phyloP scores from a whole-genome alignment of 805 yeast species.

The Metschnikowia kunwiensis region DNA sequence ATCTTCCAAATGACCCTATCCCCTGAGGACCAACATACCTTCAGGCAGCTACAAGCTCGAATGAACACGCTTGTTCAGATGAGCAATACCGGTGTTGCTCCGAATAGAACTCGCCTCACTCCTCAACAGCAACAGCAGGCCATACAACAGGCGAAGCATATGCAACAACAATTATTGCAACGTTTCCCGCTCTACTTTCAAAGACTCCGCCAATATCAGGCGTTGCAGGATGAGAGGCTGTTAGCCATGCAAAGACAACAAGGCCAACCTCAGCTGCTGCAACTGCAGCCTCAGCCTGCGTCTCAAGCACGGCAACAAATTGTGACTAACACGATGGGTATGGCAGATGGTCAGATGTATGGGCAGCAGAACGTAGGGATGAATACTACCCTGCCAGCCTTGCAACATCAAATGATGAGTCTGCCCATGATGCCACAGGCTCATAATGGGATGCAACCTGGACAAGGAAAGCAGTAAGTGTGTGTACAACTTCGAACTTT shows the following conservation, averaged over 20 bases:
- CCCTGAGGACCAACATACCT: constrained; percentile 41
- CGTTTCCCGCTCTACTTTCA: constrained; percentile 38
- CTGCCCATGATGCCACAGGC: constrained; percentile 21
- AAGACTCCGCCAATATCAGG: constrained; percentile 34
- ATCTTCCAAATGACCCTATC: constrained; percentile 41
- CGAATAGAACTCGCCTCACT: constrained; percentile 39
- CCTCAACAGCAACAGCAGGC: constrained; percentile 47
- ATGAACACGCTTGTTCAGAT: constrained; percentile 40
- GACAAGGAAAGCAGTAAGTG: constrained; percentile 12
- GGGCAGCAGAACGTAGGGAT: constrained; percentile 13
- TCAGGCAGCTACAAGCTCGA: constrained; percentile 38
- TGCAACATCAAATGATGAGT: constrained; percentile 20
- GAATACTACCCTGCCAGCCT: constrained; percentile 18
- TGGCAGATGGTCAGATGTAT: constrained; percentile 9
- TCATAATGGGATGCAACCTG: constrained; percentile 16
- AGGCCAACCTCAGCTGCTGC: constrained; percentile 13
- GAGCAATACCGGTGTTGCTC: constrained; percentile 43
- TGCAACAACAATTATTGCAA: constrained; percentile 37
- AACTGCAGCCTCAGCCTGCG: constrained; percentile 13
- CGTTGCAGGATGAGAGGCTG: constrained; percentile 27
- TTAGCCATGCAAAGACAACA: constrained; percentile 20
- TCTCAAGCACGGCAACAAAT: constrained; percentile 12
- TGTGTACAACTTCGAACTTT: too few relatives aligned
- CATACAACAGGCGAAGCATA: constrained; percentile 37
- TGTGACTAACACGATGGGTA: constrained; percentile 7